Evolutionary conservation across 1,284 basidiomycete genomes (phyloP).

Genomic region (Singerocomus rubriflavus): DNA sequence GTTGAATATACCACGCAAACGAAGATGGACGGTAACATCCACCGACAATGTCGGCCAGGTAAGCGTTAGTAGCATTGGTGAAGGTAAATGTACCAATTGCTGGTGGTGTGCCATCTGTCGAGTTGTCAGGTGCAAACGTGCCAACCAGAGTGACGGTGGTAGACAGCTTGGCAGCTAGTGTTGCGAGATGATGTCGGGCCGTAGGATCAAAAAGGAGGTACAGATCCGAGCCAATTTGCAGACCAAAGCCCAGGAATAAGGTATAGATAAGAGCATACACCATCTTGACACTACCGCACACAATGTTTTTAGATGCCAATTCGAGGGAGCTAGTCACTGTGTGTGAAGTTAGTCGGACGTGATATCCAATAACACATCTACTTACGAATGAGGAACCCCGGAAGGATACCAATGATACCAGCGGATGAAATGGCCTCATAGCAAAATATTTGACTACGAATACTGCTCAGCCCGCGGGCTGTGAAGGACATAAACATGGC

Average conservation of each 20-base stretch:
- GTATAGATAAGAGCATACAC: slow-evolving; percentile 89
- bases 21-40: slow-evolving; percentile 68
- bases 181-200: slow-evolving; percentile 52
- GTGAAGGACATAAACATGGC: slow-evolving; percentile 79
- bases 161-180: slow-evolving; percentile 48
- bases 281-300: slow-evolving; percentile 87
- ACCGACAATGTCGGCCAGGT: slow-evolving; percentile 46
- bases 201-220: slow-evolving; percentile 74
- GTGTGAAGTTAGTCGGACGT: slow-evolving; percentile 13
- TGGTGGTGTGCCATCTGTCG: slow-evolving; percentile 48
- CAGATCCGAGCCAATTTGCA: slow-evolving; percentile 85
- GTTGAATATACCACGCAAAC: slow-evolving; percentile 76
- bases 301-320: slow-evolving; percentile 84
- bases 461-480: slow-evolving; percentile 76
- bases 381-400: slow-evolving; percentile 80
- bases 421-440: slow-evolving; percentile 85
- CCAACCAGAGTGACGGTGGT: slow-evolving; percentile 57
- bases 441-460: slow-evolving; percentile 73
- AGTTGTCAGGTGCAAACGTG: slow-evolving; percentile 65
- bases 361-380: slow-evolving; percentile 18
- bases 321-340: slow-evolving; percentile 84
- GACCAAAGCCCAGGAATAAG: slow-evolving; percentile 84
- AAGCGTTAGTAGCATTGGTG: slow-evolving; percentile 47
- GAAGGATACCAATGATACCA: slow-evolving; percentile 78
- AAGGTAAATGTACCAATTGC: slow-evolving; percentile 73